Percentiles rank a stretch among this genome's conserved stretches.
phyloP scores from a whole-genome alignment of 306 rosid genomes.

The Citrullus colocynthis region DNA sequence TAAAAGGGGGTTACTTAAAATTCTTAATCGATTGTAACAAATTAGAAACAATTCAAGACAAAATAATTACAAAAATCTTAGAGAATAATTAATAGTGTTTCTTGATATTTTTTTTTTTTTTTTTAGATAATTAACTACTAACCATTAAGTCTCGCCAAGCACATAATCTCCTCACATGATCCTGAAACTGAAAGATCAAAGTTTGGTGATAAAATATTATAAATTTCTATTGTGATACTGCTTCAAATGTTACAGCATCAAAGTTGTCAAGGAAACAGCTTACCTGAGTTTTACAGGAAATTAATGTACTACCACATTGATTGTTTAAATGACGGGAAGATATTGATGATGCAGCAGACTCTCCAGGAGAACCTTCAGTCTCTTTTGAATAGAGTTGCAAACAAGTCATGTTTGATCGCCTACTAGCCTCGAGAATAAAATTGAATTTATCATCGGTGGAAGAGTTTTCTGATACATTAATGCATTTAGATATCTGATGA shows the following conservation, averaged over 20 bases:
- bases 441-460: constrained; percentile 58
- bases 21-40: neutral
- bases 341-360: constrained; percentile 68
- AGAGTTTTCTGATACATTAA: constrained; percentile 57
- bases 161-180: constrained; percentile 51
- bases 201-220: neutral
- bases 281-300: constrained; percentile 62
- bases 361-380: constrained; percentile 65
- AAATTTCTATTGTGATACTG: constrained; percentile 1
- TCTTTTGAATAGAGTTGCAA: constrained; percentile 75
- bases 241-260: constrained; percentile 2
- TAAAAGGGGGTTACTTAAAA: neutral
- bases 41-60: neutral
- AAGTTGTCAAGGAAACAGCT: constrained; percentile 10
- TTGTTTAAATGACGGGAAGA: constrained; percentile 39
- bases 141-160: constrained; percentile 93
- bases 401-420: constrained; percentile 72
- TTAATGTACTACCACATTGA: constrained; percentile 27
- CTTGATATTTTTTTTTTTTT: neutral
- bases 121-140: constrained; percentile 19
- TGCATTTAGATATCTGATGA: constrained; percentile 27
- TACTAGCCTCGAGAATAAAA: constrained; percentile 80
- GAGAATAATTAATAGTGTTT: neutral
- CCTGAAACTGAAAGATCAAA: constrained; percentile 37
- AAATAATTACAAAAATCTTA: neutral